Evolutionary conservation across 2,329 filamentous ascomycete genomes (phyloP).

Genomic region (Ilyonectria mors-panacis): DNA sequence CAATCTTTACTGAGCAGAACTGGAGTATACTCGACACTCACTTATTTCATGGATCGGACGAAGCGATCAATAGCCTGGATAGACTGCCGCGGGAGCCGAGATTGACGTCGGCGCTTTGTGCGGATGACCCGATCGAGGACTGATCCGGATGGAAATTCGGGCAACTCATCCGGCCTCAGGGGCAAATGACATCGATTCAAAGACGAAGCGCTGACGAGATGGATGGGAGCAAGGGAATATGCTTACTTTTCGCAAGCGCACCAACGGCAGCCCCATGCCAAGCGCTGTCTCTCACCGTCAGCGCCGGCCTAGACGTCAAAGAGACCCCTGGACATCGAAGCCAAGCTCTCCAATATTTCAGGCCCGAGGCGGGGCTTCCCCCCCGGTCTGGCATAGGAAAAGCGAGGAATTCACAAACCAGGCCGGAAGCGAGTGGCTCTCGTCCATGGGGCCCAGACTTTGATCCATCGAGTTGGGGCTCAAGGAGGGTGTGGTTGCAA

Average conservation of each 20-base stretch:
- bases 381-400: slow-evolving; percentile 12
- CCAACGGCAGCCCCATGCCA: slow-evolving; percentile 29
- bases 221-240: slow-evolving; percentile 15
- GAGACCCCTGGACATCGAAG: slow-evolving; percentile 18
- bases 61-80: slow-evolving; percentile 7
- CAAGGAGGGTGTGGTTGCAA: slow-evolving; percentile 19
- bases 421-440: slow-evolving; percentile 21
- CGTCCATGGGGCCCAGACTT: slow-evolving; percentile 8
- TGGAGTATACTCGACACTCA: slow-evolving; percentile 41
- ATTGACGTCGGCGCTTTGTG: slow-evolving; percentile 26
- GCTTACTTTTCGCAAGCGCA: slow-evolving; percentile 19
- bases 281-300: slow-evolving; percentile 28
- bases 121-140: slow-evolving; percentile 28
- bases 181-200: slow-evolving; percentile 21
- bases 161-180: slow-evolving; percentile 25
- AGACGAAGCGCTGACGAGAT: slow-evolving; percentile 13
- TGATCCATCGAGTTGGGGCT: slow-evolving; percentile 23
- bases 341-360: slow-evolving; percentile 15
- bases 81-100: slow-evolving; percentile 19
- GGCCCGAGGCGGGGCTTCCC: slow-evolving; percentile 24
- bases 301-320: slow-evolving; percentile 25
- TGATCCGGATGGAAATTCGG: slow-evolving; percentile 37
- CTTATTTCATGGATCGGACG: not conserved
- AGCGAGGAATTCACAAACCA: slow-evolving; percentile 6
- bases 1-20: slow-evolving; percentile 60